These are phyloP conservation scores for Talaromyces trachyspermus DNA, from an alignment of 495 filamentous ascomycete species.

Conservation along the genomic window DNA sequence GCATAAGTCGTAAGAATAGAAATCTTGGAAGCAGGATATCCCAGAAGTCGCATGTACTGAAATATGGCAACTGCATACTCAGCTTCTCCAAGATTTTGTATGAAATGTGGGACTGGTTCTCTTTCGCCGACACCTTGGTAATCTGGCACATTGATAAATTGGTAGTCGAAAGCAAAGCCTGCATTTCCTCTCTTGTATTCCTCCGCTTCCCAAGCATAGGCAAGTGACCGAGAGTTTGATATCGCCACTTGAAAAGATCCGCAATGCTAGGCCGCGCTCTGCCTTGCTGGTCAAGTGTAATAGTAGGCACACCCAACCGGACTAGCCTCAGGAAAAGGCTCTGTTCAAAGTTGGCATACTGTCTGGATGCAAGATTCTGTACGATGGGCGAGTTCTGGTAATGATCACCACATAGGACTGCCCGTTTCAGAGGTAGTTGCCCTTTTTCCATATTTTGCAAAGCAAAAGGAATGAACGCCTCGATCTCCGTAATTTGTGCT, in stretches of 20 bases:
- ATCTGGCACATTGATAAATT: slow-evolving; percentile 93
- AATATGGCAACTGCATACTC: slow-evolving; percentile 94
- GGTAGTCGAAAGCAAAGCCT: slow-evolving; percentile 88
- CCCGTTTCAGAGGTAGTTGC: slow-evolving; percentile 68
- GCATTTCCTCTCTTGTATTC: slow-evolving; percentile 84
- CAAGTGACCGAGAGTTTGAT: slow-evolving; percentile 71
- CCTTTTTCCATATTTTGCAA: slow-evolving; percentile 73
- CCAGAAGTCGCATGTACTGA: slow-evolving; percentile 95
- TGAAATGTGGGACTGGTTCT: slow-evolving; percentile 91
- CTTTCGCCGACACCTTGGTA: slow-evolving; percentile 87
- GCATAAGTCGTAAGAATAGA: slow-evolving; percentile 90
- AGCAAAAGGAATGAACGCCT: slow-evolving; percentile 89
- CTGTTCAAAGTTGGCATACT: slow-evolving; percentile 94
- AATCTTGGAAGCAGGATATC: slow-evolving; percentile 88
- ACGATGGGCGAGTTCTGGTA: slow-evolving; percentile 94
- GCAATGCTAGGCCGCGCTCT: slow-evolving; percentile 81
- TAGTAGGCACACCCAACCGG: slow-evolving; percentile 79
- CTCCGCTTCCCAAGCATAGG: slow-evolving; percentile 54
- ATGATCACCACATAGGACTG: slow-evolving; percentile 93
- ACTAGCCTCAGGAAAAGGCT: slow-evolving; percentile 88
- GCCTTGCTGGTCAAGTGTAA: slow-evolving; percentile 88
- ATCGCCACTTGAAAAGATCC: slow-evolving; percentile 89
- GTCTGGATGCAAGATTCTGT: slow-evolving; percentile 90
- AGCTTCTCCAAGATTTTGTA: slow-evolving; percentile 94
- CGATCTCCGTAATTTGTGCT: slow-evolving; percentile 95